These are phyloP conservation scores for Fusarium lateritium DNA, from an alignment of 2,329 filamentous ascomycete genomes.

Conservation along the genomic window DNA sequence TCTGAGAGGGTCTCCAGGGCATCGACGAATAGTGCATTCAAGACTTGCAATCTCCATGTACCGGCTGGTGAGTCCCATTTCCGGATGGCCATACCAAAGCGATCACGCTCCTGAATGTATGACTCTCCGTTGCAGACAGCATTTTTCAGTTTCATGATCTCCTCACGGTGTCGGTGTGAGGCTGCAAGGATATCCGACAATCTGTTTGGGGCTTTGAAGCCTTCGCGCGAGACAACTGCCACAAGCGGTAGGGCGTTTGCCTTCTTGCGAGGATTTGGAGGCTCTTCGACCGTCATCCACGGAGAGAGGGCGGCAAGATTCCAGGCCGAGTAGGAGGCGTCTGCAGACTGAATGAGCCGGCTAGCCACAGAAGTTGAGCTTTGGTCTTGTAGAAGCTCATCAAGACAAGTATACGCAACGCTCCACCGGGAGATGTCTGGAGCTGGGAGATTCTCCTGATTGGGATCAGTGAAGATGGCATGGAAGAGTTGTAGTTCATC, in stretches of 20 bases:
- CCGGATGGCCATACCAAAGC: slow-evolving; percentile 81
- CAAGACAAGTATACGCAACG: slow-evolving; percentile 74
- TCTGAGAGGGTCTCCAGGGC: slow-evolving; percentile 60
- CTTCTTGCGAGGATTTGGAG: slow-evolving; percentile 63
- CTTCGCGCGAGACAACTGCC: slow-evolving; percentile 75
- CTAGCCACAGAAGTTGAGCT: slow-evolving; percentile 65
- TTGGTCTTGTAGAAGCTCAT: slow-evolving; percentile 62
- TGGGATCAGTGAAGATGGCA: slow-evolving; percentile 81
- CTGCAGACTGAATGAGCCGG: slow-evolving; percentile 72
- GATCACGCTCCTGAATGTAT: slow-evolving; percentile 69
- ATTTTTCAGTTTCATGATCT: slow-evolving; percentile 75
- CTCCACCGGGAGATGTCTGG: slow-evolving; percentile 75
- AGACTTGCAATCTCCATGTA: slow-evolving; percentile 79
- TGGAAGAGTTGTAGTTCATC: slow-evolving; percentile 77
- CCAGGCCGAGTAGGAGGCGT: slow-evolving; percentile 83
- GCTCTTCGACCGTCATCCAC: slow-evolving; percentile 70
- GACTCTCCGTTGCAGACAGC: slow-evolving; percentile 63
- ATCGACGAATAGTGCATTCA: slow-evolving; percentile 78
- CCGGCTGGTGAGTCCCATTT: slow-evolving; percentile 74
- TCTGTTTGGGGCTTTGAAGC: slow-evolving; percentile 85
- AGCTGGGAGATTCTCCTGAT: slow-evolving; percentile 62
- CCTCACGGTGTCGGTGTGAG: slow-evolving; percentile 71
- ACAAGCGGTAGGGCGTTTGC: slow-evolving; percentile 65
- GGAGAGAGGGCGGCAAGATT: slow-evolving; percentile 81
- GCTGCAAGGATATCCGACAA: slow-evolving; percentile 77